Percentiles rank a stretch among this genome's conserved stretches.
Evolutionary conservation across 2,329 filamentous ascomycete genomes (phyloP).

Genomic region (Ophiostoma sp.): DNA sequence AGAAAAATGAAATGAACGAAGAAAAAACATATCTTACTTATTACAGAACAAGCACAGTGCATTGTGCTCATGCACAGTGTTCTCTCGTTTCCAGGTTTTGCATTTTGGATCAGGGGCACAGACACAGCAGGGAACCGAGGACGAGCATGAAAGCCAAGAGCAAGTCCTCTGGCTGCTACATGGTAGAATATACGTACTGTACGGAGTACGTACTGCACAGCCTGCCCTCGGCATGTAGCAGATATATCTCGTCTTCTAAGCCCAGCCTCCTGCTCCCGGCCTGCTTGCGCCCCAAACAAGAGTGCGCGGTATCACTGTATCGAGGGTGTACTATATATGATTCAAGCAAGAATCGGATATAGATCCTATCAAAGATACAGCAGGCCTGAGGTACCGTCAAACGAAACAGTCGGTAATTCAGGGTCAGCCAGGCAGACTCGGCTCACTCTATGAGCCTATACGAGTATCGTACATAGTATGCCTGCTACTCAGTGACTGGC

Average conservation of each 20-base stretch:
- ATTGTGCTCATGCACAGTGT: neutral
- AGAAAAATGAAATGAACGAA: too few species aligned
- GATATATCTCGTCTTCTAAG: conserved; percentile 1
- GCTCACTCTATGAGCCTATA: too few species aligned
- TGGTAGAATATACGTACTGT: neutral
- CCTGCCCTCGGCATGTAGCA: neutral
- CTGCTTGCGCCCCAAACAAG: neutral
- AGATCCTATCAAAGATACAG: neutral
- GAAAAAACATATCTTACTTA: too few species aligned
- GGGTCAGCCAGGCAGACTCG: neutral
- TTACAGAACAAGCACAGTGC: neutral
- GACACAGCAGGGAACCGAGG: neutral
- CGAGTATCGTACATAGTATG: neutral
- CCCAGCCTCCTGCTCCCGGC: neutral
- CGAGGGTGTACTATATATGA: neutral
- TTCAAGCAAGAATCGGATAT: too few species aligned
- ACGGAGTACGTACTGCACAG: neutral
- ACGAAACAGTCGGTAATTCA: neutral
- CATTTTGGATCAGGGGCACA: too few species aligned
- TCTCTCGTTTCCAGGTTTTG: neutral
- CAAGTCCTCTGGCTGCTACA: neutral
- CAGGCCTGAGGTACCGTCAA: neutral
- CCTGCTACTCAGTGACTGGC: neutral
- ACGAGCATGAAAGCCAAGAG: neutral
- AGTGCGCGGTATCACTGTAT: neutral